Evolutionary conservation across 2,329 filamentous ascomycete genomes (phyloP), one percentile per base, ranked within the genome.

Genomic region (Colletotrichum echinochloae): DNA sequence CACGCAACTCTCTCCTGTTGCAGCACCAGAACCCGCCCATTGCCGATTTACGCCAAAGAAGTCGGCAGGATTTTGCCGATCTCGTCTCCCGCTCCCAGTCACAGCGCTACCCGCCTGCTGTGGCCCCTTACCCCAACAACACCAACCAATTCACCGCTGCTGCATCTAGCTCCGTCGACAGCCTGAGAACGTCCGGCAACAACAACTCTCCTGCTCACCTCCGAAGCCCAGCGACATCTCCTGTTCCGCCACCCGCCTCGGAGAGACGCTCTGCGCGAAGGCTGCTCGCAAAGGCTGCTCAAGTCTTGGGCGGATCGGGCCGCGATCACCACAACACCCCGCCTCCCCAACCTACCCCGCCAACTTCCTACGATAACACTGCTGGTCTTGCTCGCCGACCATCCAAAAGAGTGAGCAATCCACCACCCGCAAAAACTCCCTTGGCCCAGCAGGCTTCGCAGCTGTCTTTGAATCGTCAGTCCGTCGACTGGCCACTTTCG

Each of bases 321-420:
- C 75, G 74, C 75, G 73, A 74, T 30, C 74, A 74, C 41, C 73
- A 73, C 56, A 76, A 76, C 48, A 74, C 70, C 65, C 75, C 76
- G 64, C 69, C 75, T 69, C 56, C 65, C 55, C 76, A 75, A 56
- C 70, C 65, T 63, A 68, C 59, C 74, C 72, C 56, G 64, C 73
- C 72, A 77, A 81, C 66, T 72, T 77, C 81, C 63, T 86, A 87
- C 83, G 85, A 87, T 76, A 86, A 85, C 75, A 82, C 81, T 70
- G 74, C 79, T 57, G 83, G 84, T 60, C 79, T 89, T 57, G 82
- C 79, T 73, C 88, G 88, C 73, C 83, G 87, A 74, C 83, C 85
- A 39, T 91, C 89, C 54, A 90, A 88, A 81, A 84, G 88, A 76
- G 80, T 86, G 77, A 87, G 86, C 83, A 83, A 85, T 72, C 79